Evolutionary conservation across 2,329 filamentous ascomycete genomes (phyloP), one percentile per base, ranked within the genome.

Genomic region (Epichloe amarillans): DNA sequence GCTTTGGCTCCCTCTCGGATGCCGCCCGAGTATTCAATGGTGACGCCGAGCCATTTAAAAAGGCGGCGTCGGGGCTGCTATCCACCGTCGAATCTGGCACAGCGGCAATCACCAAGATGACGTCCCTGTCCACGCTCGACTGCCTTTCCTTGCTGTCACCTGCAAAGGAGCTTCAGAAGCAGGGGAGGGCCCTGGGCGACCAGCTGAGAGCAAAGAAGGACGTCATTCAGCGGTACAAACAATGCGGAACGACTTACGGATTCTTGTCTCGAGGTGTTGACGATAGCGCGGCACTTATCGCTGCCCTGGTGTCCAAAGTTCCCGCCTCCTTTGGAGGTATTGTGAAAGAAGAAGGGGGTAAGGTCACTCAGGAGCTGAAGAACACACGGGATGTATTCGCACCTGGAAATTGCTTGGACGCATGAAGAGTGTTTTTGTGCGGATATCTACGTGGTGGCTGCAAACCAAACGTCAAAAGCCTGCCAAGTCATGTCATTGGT

Each of bases 11-110:
- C 39, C 41, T 56, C 17, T 46, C 42, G 26, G 21, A 8, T 15
- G 54, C 54, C 4, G 49, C 50, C 14, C 38, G 43, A 7, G 43
- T 17, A 14, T 56, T 53, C 50, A 46, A 52, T 17, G 52, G 52
- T 30, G 52, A 56, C 35, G 8, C 40, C 36, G 37, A 7, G n/a
- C 50, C 48, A 1, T 38, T 56, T 8, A 47, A 51, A 17, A 10
- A 10, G 14, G 46, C 53, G 35, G 52, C 52, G 10, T 39, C 36
- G 19, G 8, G 12, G 2, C 41, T 56, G 23, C 48, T 56, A 37
- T 23, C 33, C 48, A 51, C 47, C 26, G 50, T 56, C 14, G 46
- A 51, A 30, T n/a, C 50, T 8, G 54, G 50, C 47, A 54, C 50
- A 15, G 38, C 40, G 10, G 21, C 42, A 26, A 15, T 56, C 35